Evolutionary conservation across 805 yeast species (phyloP).

Genomic region (Cyberlindnera misumaiensis): DNA sequence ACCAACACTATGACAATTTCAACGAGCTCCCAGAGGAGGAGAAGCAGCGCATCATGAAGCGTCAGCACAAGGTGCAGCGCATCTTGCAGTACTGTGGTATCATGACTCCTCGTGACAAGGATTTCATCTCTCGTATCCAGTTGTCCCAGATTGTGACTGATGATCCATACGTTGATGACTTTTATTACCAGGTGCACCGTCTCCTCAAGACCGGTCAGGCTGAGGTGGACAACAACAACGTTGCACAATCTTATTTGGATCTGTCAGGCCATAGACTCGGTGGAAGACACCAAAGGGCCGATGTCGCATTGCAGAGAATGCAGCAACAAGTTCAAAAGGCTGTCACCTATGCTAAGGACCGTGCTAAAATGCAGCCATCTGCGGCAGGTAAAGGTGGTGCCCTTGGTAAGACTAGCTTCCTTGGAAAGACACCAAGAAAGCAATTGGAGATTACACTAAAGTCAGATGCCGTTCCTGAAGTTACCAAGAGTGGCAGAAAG

Average conservation of each 20-base stretch:
- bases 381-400: conserved; percentile 48
- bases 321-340: conserved; percentile 97
- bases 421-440: conserved; percentile 83
- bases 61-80: conserved; percentile 70
- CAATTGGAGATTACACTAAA: conserved; percentile 61
- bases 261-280: conserved; percentile 89
- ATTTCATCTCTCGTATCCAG: conserved; percentile 90
- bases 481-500: conserved; percentile 32
- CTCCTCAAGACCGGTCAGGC: conserved; percentile 49
- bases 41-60: conserved; percentile 54
- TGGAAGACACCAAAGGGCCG: conserved; percentile 77
- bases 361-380: conserved; percentile 48
- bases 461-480: conserved; percentile 29
- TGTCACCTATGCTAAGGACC: conserved; percentile 88
- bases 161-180: conserved; percentile 96
- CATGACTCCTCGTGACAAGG: conserved; percentile 96
- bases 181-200: conserved; percentile 88
- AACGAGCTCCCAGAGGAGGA: conserved; percentile 61
- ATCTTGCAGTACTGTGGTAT: conserved; percentile 82
- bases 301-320: conserved; percentile 91
- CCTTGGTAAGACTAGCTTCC: conserved; percentile 74
- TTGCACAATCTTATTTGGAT: conserved; percentile 87
- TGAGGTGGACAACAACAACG: conserved; percentile 57
- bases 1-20: conserved; percentile 25
- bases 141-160: conserved; percentile 93